Evolutionary conservation across 1,284 basidiomycete species (phyloP).

Genomic region (Phaffia rhodozyma): DNA sequence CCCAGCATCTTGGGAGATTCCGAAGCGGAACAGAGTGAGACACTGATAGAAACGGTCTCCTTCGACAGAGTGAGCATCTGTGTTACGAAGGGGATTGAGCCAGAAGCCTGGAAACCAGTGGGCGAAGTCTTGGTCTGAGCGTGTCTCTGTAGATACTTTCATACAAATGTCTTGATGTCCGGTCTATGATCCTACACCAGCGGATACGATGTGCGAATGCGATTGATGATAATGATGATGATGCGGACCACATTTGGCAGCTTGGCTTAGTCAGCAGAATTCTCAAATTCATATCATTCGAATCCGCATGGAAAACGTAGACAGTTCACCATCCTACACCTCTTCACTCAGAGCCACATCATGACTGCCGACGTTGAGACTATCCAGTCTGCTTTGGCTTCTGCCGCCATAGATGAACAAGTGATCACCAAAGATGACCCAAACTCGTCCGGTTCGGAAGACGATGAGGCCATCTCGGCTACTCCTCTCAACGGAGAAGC

Average conservation of each 20-base stretch:
- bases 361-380: not conserved
- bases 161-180: not conserved
- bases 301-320: no score
- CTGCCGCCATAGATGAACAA: not conserved
- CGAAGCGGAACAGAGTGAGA: no score
- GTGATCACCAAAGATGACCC: not conserved
- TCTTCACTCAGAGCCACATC: not conserved
- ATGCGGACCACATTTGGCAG: not conserved
- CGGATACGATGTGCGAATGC: not conserved
- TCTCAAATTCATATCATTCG: no score
- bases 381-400: not conserved
- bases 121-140: not conserved
- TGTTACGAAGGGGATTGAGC: not conserved
- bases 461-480: slow-evolving; percentile 1
- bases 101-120: not conserved
- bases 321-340: no score
- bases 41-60: no score
- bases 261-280: not conserved
- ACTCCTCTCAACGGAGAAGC: slow-evolving; percentile 19
- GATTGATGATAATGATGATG: not conserved
- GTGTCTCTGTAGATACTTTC: not conserved
- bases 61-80: not conserved
- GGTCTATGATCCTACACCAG: not conserved
- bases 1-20: no score
- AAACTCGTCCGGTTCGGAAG: slow-evolving; percentile 3